Evolutionary conservation across 441 rosid genomes (phyloP), one percentile per base, ranked within the genome.

Genomic region (Corymbia citriodora): DNA sequence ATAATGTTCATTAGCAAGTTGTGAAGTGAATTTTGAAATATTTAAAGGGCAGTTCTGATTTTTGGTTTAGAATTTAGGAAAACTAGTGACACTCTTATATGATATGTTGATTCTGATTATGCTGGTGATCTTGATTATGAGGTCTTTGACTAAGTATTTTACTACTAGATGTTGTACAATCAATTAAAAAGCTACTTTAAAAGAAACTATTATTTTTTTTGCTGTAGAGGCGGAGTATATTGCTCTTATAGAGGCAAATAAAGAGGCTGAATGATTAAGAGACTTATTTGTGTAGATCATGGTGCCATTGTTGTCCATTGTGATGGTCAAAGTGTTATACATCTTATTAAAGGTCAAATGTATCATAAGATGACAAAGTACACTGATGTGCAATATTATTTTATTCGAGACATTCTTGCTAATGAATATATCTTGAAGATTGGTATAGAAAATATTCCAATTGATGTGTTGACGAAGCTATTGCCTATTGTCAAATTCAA

Each of bases 181-280:
- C 3, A 4, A 0, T 59, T 59, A 7, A 29, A 59, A 59, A 59
- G 65, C 5, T 59, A 40, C 45, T 40, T 40, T 40, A 40, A 40
- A 40, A 59, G 65, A 7, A 59, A 1, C 3, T 0, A 9, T 25
- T 59, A 10, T 14, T 0, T 57, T 57, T 57, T 57, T 29, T 21
- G 9, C 63, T 57, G 10, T 57, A 57, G 14, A 59, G n/a, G 6
- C 25, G 3, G 14, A 59, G 0, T 59, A 0, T 10, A 59, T 59
- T 59, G 25, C 65, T 59, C 25, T 25, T 59, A 59, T 25, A 59
- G 0, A 59, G 65, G 65, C 14, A 0, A 14, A 25, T 59, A 59
- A 59, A 59, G 65, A 59, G n/a, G 65, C 10, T 27, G 21, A 14
- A 1, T 25, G 65, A 25, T 59, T 14, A 59, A 59, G n/a, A 59